Percentiles rank a stretch among this genome's conserved stretches.
Conservation (phyloP, 2,329 filamentous ascomycete genomes). For the Pseudogymnoascus sp. region DNA sequence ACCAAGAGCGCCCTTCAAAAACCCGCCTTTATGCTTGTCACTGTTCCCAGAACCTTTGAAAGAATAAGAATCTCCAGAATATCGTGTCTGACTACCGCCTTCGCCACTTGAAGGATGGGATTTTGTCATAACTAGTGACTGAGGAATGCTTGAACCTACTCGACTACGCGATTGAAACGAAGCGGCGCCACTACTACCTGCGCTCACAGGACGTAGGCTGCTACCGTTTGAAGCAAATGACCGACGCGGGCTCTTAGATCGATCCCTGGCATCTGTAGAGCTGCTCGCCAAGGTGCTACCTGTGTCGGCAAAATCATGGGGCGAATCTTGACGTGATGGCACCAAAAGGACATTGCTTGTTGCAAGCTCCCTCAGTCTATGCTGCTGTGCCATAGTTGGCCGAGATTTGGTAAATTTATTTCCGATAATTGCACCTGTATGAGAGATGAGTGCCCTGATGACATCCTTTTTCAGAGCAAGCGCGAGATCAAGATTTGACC, state of each 20-base stretch:
- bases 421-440: slow-evolving; percentile 90
- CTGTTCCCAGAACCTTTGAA: neutral
- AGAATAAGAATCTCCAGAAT: neutral
- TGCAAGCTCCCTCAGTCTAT: slow-evolving; percentile 73
- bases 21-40: neutral
- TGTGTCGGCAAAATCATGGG: slow-evolving; percentile 25
- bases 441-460: slow-evolving; percentile 85
- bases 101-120: neutral
- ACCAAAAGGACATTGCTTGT: slow-evolving; percentile 42
- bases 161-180: slow-evolving; percentile 1
- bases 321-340: slow-evolving; percentile 23
- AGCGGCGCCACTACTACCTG: slow-evolving; percentile 20
- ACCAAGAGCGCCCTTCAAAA: slow-evolving; percentile 9
- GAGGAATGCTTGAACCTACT: neutral
- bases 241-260: slow-evolving; percentile 23
- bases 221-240: slow-evolving; percentile 24
- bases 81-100: neutral
- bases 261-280: slow-evolving; percentile 18
- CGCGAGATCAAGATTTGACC: slow-evolving; percentile 93
- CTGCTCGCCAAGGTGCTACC: slow-evolving; percentile 21
- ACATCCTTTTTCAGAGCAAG: slow-evolving; percentile 90
- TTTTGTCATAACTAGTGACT: neutral
- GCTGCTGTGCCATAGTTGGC: slow-evolving; percentile 70
- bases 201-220: slow-evolving; percentile 20
- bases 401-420: slow-evolving; percentile 93